These are phyloP conservation scores for Thuja plicata DNA, from an alignment of 83 land plant genomes.

Conservation along the genomic window DNA sequence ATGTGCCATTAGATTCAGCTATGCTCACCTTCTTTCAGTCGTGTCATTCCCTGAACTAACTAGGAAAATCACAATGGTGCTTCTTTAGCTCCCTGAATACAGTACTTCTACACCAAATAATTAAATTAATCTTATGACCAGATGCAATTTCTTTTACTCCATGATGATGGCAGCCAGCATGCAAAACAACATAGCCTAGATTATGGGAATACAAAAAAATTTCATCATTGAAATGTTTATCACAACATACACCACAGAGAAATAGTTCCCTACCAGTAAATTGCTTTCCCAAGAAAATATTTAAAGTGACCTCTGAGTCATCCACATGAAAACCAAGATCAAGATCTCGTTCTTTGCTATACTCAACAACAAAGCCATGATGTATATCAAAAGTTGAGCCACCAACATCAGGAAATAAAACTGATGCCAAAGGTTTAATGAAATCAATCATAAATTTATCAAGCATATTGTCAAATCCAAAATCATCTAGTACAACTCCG, in stretches of 20 bases:
- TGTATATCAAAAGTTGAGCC: slow-evolving; percentile 92
- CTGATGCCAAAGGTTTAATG: slow-evolving; percentile 84
- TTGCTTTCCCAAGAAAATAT: no score
- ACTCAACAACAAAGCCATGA: slow-evolving; percentile 99
- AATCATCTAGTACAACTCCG: slow-evolving; percentile 99
- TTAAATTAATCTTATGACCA: slow-evolving; percentile 80
- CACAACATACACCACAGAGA: no score
- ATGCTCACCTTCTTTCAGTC: neutral
- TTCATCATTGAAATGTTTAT: no score
- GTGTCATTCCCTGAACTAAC: slow-evolving; percentile 85
- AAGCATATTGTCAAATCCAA: slow-evolving; percentile 94
- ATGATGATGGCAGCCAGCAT: slow-evolving; percentile 97
- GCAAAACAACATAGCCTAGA: slow-evolving; percentile 89
- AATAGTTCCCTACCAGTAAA: no score
- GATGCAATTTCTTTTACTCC: slow-evolving; percentile 87
- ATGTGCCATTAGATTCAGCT: neutral
- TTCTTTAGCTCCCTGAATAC: slow-evolving; percentile 90
- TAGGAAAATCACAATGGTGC: slow-evolving; percentile 86
- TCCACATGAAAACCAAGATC: no score
- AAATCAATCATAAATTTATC: slow-evolving; percentile 78
- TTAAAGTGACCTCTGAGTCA: no score
- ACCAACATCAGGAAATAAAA: slow-evolving; percentile 88
- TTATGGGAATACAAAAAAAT: slow-evolving; percentile 82
- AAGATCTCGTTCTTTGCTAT: slow-evolving; percentile 82
- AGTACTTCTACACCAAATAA: slow-evolving; percentile 96